Evolutionary conservation across 805 yeast genomes (phyloP).

Genomic region (Pichia rugopelliculosa): DNA sequence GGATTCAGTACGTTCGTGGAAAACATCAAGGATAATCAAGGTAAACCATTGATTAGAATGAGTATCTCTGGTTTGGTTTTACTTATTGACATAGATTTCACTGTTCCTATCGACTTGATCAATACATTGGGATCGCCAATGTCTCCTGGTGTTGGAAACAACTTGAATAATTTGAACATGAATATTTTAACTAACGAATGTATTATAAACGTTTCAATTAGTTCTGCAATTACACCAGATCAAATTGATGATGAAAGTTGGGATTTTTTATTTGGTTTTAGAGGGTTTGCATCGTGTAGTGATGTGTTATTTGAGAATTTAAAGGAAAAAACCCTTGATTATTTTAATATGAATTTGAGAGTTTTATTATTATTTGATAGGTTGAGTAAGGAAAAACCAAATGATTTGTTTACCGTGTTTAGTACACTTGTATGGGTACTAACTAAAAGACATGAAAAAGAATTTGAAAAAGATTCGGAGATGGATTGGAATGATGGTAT

Average conservation of each 20-base stretch:
- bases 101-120: constrained; percentile 2
- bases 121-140: constrained; percentile 3
- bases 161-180: background rate
- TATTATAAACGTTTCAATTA: constrained; percentile 23
- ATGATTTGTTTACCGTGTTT: constrained; percentile 28
- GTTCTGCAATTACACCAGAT: constrained; percentile 26
- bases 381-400: constrained; percentile 23
- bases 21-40: background rate
- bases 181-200: background rate
- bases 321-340: constrained; percentile 25
- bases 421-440: constrained; percentile 23
- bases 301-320: constrained; percentile 23
- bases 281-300: constrained; percentile 19
- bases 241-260: constrained; percentile 19
- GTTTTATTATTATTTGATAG: constrained; percentile 27
- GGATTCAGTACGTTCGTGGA: constrained; percentile 27
- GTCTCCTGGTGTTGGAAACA: constrained; percentile 5
- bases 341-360: constrained; percentile 28
- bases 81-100: constrained; percentile 32
- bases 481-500: constrained; percentile 17
- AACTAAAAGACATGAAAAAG: background rate
- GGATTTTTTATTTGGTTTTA: constrained; percentile 23
- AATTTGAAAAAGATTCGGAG: background rate
- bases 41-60: constrained; percentile 18
- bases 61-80: constrained; percentile 29